These are phyloP conservation scores for Phytophthora hybrid DNA, from an alignment of 352 stramenopile species.

Conservation along the genomic window DNA sequence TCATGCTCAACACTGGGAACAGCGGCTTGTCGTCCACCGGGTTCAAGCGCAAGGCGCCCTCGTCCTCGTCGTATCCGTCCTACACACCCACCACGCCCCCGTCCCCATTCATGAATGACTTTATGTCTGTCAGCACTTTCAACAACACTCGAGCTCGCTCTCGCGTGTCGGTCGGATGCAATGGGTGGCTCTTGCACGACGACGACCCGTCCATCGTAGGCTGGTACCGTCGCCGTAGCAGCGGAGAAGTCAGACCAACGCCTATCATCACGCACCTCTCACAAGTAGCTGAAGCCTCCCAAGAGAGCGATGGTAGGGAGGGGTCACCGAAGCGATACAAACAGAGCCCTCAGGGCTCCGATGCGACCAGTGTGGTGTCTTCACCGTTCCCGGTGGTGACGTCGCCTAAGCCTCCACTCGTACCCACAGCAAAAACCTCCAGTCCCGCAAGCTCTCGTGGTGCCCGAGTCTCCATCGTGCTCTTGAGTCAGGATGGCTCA, in stretches of 20 bases:
- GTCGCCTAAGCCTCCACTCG: constrained; percentile 14
- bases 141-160: constrained; percentile 32
- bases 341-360: constrained; percentile 1
- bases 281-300: constrained; percentile 18
- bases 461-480: constrained; percentile 17
- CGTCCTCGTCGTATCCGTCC: constrained; percentile 26
- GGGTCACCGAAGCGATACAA: constrained; percentile 28
- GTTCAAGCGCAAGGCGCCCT: constrained; percentile 29
- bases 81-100: constrained; percentile 22
- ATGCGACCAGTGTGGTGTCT: neutral
- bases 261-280: constrained; percentile 5
- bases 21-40: constrained; percentile 24
- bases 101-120: constrained; percentile 34
- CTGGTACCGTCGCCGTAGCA: constrained; percentile 31
- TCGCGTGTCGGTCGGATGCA: constrained; percentile 45
- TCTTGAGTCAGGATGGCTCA: constrained; percentile 23
- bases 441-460: constrained; percentile 2
- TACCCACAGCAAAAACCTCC: neutral
- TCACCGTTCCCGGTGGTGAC: neutral
- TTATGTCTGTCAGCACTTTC: constrained; percentile 10
- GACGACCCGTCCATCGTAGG: constrained; percentile 25
- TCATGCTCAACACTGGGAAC: constrained; percentile 11
- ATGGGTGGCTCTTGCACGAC: constrained; percentile 38
- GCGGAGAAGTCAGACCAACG: constrained; percentile 16
- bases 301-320: constrained; percentile 21